Base-by-base conservation (phyloP, 1,284 basidiomycete species). In the Austroboletus niveus region DNA sequence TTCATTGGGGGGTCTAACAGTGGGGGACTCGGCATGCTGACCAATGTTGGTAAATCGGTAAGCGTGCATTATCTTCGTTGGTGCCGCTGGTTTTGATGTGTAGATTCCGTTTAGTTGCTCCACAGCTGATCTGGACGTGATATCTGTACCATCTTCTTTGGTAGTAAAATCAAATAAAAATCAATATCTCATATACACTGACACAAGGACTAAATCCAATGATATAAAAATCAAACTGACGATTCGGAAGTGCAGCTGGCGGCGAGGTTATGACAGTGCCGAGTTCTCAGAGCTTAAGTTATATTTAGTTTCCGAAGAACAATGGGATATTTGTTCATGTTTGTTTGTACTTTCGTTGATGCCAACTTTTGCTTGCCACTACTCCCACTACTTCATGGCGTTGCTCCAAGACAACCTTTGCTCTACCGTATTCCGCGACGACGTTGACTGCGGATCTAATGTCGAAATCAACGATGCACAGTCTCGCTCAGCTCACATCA, bases 21-120 rank as follows among this genome's bases (percentile, higher is more conserved):
- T 27, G 88, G 89, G 44, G 87, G 87, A 8, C 61, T 89, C n/a
- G 61, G 79, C 32, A 62, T 75, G 15, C 57, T 92, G 48, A 71
- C 4, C 7, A 29, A 84, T 71, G 62, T 80, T 86, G 71, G 87
- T 82, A 52, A 60, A 76, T 70, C 56, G 53, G 51, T 54, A 24
- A 61, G 49, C 29, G 20, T 27, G 1, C 31, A 11, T n/a, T 3
- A 3, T n/a, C 8, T 8, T 20, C 40, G 35, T 17, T 10, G 4
- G 4, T 4, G 11, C 35, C 17, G 9, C 29, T 38, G 9, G 27
- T 31, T 6, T 12, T 44, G 24, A 53, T 27, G 11, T 24, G 5
- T 24, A 24, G n/a, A 30, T 35, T 48, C 5, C 9, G 7, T 22
- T 1, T 22, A 63, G 57, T 20, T 60, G 39, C 44, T 62, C 24